Conservation (phyloP, 345 rosid species). For the Microcos paniculata region DNA sequence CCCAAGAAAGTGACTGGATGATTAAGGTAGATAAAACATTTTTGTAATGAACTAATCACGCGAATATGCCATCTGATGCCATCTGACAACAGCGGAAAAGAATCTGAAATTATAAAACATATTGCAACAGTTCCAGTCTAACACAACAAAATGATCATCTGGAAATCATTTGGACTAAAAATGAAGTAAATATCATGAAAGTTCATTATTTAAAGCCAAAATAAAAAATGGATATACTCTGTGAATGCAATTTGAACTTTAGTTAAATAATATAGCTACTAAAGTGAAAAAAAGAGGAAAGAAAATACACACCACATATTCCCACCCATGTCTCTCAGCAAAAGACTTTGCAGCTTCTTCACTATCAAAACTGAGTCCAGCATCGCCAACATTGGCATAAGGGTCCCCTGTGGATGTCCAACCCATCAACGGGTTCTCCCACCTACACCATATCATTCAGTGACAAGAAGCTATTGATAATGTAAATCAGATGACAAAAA, state of each 20-base stretch:
- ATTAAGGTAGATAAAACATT: not conserved
- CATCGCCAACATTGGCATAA: slow-evolving; percentile 94
- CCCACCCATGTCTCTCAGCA: slow-evolving; percentile 94
- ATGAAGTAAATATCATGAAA: not conserved
- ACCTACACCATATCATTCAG: slow-evolving; percentile 40
- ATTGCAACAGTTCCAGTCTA: not conserved
- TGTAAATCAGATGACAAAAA: not conserved
- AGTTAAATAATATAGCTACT: not conserved
- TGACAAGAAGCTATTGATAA: not conserved
- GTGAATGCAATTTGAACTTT: not conserved
- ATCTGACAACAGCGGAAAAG: not conserved
- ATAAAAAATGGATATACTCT: not conserved
- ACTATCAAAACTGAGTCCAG: slow-evolving; percentile 71
- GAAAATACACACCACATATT: slow-evolving; percentile 54
- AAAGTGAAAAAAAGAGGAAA: not conserved
- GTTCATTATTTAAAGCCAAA: not conserved
- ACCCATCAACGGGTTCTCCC: slow-evolving; percentile 99
- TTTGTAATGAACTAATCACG: not conserved
- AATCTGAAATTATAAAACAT: not conserved
- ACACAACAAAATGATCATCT: not conserved
- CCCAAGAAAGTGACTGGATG: not conserved
- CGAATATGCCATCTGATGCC: not conserved
- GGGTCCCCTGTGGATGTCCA: slow-evolving; percentile 99
- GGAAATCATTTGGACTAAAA: not conserved
- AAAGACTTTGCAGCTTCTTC: slow-evolving; percentile 82